Percentiles rank a stretch among this genome's conserved stretches.
phyloP scores from a whole-genome alignment of 2,329 filamentous ascomycete species.

The Mycosphaerella sp. region DNA sequence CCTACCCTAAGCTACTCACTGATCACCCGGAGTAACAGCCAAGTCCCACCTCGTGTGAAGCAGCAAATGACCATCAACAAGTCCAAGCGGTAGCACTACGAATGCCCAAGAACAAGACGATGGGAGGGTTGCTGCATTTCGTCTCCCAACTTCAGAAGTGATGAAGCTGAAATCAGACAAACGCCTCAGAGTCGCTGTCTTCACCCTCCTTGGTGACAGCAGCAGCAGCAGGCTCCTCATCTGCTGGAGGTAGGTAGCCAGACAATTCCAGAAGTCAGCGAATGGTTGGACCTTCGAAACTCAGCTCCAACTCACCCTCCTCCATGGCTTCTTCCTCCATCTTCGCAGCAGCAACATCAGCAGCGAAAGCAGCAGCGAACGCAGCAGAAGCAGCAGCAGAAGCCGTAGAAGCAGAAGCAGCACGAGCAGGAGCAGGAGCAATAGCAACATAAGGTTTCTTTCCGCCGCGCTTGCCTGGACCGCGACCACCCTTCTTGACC shows the following conservation, averaged over 20 bases:
- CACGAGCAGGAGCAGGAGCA: too few species aligned
- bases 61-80: neutral
- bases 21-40: neutral
- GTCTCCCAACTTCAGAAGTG: neutral
- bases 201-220: constrained; percentile 6
- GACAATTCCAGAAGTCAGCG: too few species aligned
- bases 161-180: too few species aligned
- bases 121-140: too few species aligned
- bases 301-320: constrained; percentile 8
- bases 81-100: neutral
- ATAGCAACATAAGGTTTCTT: neutral
- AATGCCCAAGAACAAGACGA: too few species aligned
- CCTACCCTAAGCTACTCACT: too few species aligned
- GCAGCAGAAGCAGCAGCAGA: too few species aligned
- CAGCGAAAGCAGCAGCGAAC: too few species aligned
- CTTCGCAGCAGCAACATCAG: too few species aligned
- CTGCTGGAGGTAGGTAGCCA: neutral
- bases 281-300: neutral
- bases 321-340: neutral
- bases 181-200: neutral
- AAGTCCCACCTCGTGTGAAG: neutral
- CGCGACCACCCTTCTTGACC: constrained; percentile 7
- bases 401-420: neutral
- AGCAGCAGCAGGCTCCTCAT: neutral
- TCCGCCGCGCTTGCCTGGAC: constrained; percentile 1